Percentiles rank a stretch among this genome's conserved stretches.
Evolutionary conservation across 163 green algal species (phyloP).

Genomic region (Chloromonas sp.): DNA sequence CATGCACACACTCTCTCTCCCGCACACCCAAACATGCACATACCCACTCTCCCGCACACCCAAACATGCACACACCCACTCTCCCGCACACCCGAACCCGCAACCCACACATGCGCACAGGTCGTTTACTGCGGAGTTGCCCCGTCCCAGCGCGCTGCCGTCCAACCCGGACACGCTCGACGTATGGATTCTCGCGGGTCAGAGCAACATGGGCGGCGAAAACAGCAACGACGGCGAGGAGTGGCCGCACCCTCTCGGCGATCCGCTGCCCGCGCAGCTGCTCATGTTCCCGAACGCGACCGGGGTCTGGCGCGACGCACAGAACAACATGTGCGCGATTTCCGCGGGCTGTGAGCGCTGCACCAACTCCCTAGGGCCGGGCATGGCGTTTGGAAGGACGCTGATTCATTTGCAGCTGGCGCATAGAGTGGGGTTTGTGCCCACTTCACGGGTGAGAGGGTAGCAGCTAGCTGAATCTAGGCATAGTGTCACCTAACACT

Average conservation of each 20-base stretch:
- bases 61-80: too few species aligned
- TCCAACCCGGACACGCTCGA: not conserved
- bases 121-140: not conserved
- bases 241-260: not conserved
- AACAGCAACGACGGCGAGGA: slow-evolving; percentile 6
- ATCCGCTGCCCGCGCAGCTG: not conserved
- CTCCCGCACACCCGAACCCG: too few species aligned
- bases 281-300: slow-evolving; percentile 13
- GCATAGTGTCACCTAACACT: too few species aligned
- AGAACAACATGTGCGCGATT: not conserved
- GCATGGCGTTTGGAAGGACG: slow-evolving; percentile 10
- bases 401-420: slow-evolving; percentile 4
- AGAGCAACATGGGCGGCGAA: slow-evolving; percentile 18
- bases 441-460: not conserved
- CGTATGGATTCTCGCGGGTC: slow-evolving; percentile 13
- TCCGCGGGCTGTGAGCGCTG: slow-evolving; percentile 6
- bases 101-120: too few species aligned
- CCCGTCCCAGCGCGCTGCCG: not conserved
- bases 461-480: too few species aligned
- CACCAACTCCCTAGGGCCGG: not conserved
- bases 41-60: too few species aligned
- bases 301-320: slow-evolving; percentile 3
- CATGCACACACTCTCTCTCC: too few species aligned
- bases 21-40: too few species aligned
- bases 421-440: slow-evolving; percentile 9